Conservation (phyloP, 345 rosid species). For the Ceriops decandra region DNA sequence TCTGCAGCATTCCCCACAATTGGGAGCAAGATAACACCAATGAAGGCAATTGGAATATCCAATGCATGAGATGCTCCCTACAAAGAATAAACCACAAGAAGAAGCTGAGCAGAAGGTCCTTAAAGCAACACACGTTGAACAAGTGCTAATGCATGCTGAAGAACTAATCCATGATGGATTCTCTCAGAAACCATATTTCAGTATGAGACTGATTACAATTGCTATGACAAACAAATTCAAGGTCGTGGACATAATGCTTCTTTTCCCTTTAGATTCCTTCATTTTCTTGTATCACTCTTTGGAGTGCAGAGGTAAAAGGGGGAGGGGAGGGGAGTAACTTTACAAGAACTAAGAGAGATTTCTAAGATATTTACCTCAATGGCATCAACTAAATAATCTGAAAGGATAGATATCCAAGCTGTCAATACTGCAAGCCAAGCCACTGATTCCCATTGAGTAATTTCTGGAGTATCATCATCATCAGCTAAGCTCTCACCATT, state of each 20-base stretch:
- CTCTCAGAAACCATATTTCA: not conserved
- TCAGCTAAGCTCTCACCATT: constrained; percentile 35
- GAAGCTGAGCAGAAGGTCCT: not conserved
- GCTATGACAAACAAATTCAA: not conserved
- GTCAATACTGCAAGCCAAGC: constrained; percentile 86
- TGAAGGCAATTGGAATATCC: constrained; percentile 81
- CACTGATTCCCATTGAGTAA: constrained; percentile 75
- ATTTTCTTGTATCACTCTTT: too few relatives aligned
- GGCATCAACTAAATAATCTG: constrained; percentile 87
- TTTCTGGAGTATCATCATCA: constrained; percentile 67
- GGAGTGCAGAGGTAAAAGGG: too few relatives aligned
- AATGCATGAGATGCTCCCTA: constrained; percentile 82
- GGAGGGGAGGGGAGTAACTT: too few relatives aligned
- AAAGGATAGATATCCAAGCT: constrained; percentile 83
- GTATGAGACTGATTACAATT: not conserved
- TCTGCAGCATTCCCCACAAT: constrained; percentile 98
- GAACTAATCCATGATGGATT: not conserved
- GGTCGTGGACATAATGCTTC: not conserved
- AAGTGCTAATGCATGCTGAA: not conserved
- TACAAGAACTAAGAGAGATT: too few relatives aligned
- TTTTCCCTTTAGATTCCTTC: too few relatives aligned
- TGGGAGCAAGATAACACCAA: constrained; percentile 92
- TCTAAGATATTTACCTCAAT: constrained; percentile 51
- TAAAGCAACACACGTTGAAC: not conserved
- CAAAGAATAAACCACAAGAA: constrained; percentile 21